Evolutionary conservation across 768 basidiomycete genomes (phyloP).

Genomic region (Collybiopsis luxurians): DNA sequence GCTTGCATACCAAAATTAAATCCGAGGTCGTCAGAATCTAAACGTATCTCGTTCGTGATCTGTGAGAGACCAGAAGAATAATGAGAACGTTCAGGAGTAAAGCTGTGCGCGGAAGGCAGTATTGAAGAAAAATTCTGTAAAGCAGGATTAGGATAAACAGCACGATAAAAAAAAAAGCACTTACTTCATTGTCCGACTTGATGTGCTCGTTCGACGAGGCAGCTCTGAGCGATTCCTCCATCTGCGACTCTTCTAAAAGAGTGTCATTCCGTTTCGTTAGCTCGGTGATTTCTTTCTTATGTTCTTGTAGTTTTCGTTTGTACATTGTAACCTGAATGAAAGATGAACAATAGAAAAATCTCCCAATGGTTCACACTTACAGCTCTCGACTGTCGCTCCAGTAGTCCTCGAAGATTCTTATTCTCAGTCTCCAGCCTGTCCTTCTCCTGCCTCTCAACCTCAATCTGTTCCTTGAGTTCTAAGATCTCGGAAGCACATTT

Average conservation of each 20-base stretch:
- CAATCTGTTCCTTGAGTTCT: neutral
- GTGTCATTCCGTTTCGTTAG: neutral
- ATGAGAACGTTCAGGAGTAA: neutral
- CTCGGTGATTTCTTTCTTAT: neutral
- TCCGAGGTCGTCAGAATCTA: neutral
- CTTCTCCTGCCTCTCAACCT: neutral
- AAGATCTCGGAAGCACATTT: neutral
- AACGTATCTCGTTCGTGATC: neutral
- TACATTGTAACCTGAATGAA: neutral
- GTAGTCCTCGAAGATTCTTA: neutral
- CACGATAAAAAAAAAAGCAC: too few relatives aligned
- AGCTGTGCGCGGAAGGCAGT: neutral
- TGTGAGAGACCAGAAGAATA: slow-evolving; percentile 2
- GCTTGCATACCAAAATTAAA: neutral
- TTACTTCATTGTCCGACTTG: neutral
- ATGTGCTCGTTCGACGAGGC: neutral
- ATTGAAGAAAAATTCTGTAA: neutral
- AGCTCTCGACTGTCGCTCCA: neutral
- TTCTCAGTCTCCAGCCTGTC: slow-evolving; percentile 1
- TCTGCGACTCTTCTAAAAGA: neutral
- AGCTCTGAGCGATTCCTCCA: neutral
- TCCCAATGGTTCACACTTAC: neutral
- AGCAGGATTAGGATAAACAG: neutral
- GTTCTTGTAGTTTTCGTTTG: neutral
- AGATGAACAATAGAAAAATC: neutral